phyloP scores from a whole-genome alignment of 257 asterid genomes.

The Ocimum tenuiflorum region DNA sequence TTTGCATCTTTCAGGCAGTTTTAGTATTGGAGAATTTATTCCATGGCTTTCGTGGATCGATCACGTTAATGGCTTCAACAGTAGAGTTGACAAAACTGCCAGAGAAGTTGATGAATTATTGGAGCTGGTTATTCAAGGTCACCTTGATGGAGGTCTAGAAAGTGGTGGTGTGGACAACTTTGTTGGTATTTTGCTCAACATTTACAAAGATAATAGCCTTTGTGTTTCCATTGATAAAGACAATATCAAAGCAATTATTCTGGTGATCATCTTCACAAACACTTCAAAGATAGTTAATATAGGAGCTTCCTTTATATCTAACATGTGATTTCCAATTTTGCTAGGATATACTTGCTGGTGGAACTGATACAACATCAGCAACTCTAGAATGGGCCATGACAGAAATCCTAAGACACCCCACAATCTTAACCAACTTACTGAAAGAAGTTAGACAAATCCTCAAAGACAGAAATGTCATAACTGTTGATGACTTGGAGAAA shows the following conservation, averaged over 20 bases:
- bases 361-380: constrained; percentile 40
- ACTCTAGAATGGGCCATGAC: constrained; percentile 45
- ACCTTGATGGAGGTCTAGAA: background rate
- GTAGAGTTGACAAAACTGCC: constrained; percentile 25
- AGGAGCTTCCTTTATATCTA: background rate
- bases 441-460: constrained; percentile 25
- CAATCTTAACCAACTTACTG: constrained; percentile 21
- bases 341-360: constrained; percentile 41
- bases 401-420: constrained; percentile 40
- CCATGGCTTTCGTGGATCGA: constrained; percentile 47
- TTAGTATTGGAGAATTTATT: constrained; percentile 35
- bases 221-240: constrained; percentile 27
- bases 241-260: constrained; percentile 34
- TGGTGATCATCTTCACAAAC: constrained; percentile 19
- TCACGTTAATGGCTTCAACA: constrained; percentile 33
- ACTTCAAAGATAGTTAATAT: too few species aligned
- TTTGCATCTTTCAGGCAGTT: constrained; percentile 25
- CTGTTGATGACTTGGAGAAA: too few species aligned
- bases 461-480: constrained; percentile 7
- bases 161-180: constrained; percentile 2
- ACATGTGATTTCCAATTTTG: background rate
- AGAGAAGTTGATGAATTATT: constrained; percentile 37
- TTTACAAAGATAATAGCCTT: constrained; percentile 4
- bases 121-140: constrained; percentile 35
- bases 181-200: constrained; percentile 33